Percentiles rank a stretch among this genome's conserved stretches.
Evolutionary conservation across 805 yeast genomes (phyloP).

Genomic region (Wickerhamiella nectarea): DNA sequence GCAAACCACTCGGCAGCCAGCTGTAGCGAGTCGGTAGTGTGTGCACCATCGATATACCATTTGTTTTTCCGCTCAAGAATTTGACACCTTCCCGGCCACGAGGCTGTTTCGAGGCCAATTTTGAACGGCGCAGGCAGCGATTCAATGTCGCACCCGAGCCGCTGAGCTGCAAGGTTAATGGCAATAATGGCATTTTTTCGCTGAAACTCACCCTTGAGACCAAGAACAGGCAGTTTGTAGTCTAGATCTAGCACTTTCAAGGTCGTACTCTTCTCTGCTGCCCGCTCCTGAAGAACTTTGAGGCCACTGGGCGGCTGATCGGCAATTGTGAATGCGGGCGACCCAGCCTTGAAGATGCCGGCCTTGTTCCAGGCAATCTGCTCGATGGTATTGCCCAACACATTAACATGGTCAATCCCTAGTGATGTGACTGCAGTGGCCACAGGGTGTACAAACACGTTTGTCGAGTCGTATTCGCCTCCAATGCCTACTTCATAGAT

Average conservation of each 20-base stretch:
- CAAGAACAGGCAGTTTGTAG: constrained; percentile 24
- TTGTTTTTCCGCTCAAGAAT: constrained; percentile 34
- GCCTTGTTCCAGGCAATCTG: constrained; percentile 94
- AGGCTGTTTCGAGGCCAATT: constrained; percentile 17
- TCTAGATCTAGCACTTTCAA: constrained; percentile 41
- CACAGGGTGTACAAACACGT: constrained; percentile 63
- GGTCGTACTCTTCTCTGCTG: constrained; percentile 42
- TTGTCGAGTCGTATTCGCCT: constrained; percentile 95
- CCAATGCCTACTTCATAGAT: constrained; percentile 98
- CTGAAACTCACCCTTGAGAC: constrained; percentile 62
- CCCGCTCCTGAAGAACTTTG: constrained; percentile 43
- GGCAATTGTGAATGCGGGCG: constrained; percentile 51
- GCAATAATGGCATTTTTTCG: constrained; percentile 79
- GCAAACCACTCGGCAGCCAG: constrained; percentile 78
- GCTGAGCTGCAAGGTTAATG: constrained; percentile 48
- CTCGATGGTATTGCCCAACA: constrained; percentile 75
- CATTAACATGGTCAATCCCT: constrained; percentile 83
- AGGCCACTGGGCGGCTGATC: constrained; percentile 42
- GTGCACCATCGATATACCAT: constrained; percentile 96
- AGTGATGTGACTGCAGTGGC: constrained; percentile 75
- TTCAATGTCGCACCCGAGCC: constrained; percentile 19
- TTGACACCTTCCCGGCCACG: constrained; percentile 97
- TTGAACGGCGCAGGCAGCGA: constrained; percentile 16
- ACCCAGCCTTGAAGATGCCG: constrained; percentile 67
- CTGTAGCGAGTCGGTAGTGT: constrained; percentile 72